Evolutionary conservation across 2,329 filamentous ascomycete genomes (phyloP), one percentile per base, ranked within the genome.

Genomic region (Neurospora sp.): DNA sequence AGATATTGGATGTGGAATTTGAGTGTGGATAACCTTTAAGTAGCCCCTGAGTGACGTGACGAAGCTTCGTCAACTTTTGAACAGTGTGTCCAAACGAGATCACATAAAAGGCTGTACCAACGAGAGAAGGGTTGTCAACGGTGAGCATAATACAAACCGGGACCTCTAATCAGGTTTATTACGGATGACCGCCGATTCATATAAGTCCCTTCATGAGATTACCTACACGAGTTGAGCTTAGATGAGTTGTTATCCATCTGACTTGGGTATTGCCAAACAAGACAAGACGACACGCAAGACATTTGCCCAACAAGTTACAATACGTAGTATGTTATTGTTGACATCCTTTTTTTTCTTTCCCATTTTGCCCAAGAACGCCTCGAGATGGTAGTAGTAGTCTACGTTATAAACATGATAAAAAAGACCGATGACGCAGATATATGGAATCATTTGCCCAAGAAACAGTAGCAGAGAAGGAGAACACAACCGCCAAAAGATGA

Each of bases 361-460:
- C 52, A 46, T 69, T 66, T 69, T 39, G 43, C 43, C 67, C 67
- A 68, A 66, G 28, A 71, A 71, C 70, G 70, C 70, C 70, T 68
- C 57, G 67, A 70, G 39, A 70, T 71, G 68, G 66, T 71, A 57
- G 46, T 33, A 52, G 43, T 41, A 40, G 40, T 52, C 46, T 57
- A 57, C 46, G 46, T 57, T 57, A 57, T 67, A 67, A 40, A 33
- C 66, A 70, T 67, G 57, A 68, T 8, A 28, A 36, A 38, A 57
- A 67, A 28, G 17, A 38, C 39, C n/a, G 37, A 66, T 19, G 38
- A 66, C 33, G 65, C 65, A 66, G 19, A 66, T 66, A 57, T 57
- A 57, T 57, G 66, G 65, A 69, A 70, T 39, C 37, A 69, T 28
- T 23, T 23, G 33, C 67, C 68, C 19, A 33, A 33, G 52, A 36